A percentile compares a stretch with the other conserved stretches of the same genome.
Evolutionary conservation across 106 monocot genomes (phyloP).

Genomic region (Acorus calamus): DNA sequence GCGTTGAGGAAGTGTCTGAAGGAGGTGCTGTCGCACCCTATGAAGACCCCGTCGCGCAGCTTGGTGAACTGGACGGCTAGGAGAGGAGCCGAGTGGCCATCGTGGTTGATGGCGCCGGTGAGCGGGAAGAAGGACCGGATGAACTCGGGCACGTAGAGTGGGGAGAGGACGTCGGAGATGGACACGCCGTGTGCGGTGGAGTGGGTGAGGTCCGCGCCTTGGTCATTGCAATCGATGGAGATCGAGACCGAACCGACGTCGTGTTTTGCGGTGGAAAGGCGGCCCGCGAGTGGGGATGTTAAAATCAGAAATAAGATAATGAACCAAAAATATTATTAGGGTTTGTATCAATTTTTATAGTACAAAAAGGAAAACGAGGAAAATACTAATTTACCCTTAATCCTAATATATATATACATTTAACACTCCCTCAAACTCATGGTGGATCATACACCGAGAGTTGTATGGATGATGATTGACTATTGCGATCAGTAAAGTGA

Average conservation of each 20-base stretch:
- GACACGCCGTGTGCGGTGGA: constrained; percentile 9
- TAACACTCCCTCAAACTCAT: too few relatives aligned
- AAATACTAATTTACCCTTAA: too few relatives aligned
- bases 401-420: too few relatives aligned
- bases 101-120: constrained; percentile 3
- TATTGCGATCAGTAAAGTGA: too few relatives aligned
- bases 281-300: constrained; percentile 43
- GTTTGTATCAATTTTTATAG: too few relatives aligned
- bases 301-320: too few relatives aligned
- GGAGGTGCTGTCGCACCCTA: constrained; percentile 33
- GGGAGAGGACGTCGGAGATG: constrained; percentile 11
- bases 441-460: too few relatives aligned
- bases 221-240: constrained; percentile 19
- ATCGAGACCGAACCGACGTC: constrained; percentile 1
- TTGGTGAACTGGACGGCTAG: constrained; percentile 24
- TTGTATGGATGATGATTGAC: too few relatives aligned
- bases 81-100: constrained; percentile 6
- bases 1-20: constrained; percentile 39
- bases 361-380: too few relatives aligned
- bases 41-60: constrained; percentile 30
- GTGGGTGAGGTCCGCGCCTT: constrained; percentile 44
- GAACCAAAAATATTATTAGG: too few relatives aligned
- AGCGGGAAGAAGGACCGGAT: constrained; percentile 13
- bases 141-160: constrained; percentile 1
- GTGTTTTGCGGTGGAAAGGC: constrained; percentile 11